Evolutionary conservation across 352 stramenopile species (phyloP), one percentile per base, ranked within the genome.

Genomic region (Pythium apleroticum): DNA sequence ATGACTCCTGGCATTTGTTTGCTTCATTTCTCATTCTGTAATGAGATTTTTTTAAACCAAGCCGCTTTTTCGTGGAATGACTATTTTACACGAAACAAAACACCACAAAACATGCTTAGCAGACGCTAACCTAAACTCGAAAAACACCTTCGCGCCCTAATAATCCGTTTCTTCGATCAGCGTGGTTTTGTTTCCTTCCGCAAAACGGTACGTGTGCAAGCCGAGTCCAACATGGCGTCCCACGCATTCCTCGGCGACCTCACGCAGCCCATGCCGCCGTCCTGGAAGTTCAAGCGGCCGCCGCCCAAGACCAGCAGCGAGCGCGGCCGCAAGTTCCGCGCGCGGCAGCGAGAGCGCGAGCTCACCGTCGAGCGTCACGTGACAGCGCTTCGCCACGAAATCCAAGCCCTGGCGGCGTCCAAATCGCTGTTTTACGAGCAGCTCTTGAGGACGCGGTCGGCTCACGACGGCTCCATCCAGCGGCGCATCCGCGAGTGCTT

Each of bases 241-340:
- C 17, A 22, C 39, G 39, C 15, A 11, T 20, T 20, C 39, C 9
- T 24, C 39, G 8, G 17, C 17, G 19, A 43, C 35, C 7, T 8
- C 35, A 43, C n/a, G 35, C 11, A 43, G 35, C 35, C 39, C 39
- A 46, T 24, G 17, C 39, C 15, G 19, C 5, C 39, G 19, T 24
- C 39, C 15, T 46, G 39, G 39, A 20, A 28, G 4, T 2, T 3
- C 17, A 37, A n/a, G 4, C 33, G 33, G 3, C 58, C 30, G 24
- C 45, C 11, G 33, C 46, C 58, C 30, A 57, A 58, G 33, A 60
- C 35, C 8, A 66, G 52, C 52, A 60, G 52, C 60, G 60, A 60
- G 39, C 60, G 60, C 28, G 60, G 60, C 20, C 60, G 60, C 52
- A 58, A 66, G 27, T 68, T 68, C 35, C 65, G 65, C 35, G 43